Base-by-base conservation (phyloP, 257 asterid species). In the Buddleja alternifolia region DNA sequence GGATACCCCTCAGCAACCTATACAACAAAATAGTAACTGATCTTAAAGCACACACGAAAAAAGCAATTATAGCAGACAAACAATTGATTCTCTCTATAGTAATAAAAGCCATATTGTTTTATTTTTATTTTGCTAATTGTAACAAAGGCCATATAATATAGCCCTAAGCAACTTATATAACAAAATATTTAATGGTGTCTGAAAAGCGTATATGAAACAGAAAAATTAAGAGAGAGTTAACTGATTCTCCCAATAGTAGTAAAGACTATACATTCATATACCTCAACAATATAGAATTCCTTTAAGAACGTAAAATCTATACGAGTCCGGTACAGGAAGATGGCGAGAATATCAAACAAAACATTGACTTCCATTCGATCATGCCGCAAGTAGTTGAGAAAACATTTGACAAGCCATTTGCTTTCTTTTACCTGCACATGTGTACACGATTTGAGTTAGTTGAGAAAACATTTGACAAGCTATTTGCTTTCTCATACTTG, bases 401-500 rank as follows among this genome's bases (percentile, higher is more conserved):
- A 94, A 83, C 98, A 94, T 80, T 94, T 94, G 78, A 91, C 97
- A 69, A 94, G 96, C 99, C 99, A 94, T 82, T 94, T 94, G 98
- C 97, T 94, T 85, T 94, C 99, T 80, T 89, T 94, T 63, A 94
- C 96, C 99, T 94, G 93, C 89, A 79, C 40, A 46, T 70, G 34
- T 58, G 55, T 42, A n/a, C n/a, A n/a, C n/a, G n/a, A n/a, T n/a
- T n/a, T n/a, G n/a, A n/a, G n/a, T n/a, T 87, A 94, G 82, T 94
- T 94, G 85, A 94, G 73, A 56, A 94, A 94, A 83, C 98, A 94
- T 80, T 94, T 94, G 78, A 91, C 97, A 69, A 94, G 96, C 99
- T 97, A 94, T 82, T 94, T 94, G 98, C 97, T 94, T 85, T 94
- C 99, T 80, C 87, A 91, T 63, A 94, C 96, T 97, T 94, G 93